These are phyloP conservation scores for rapeseed (Brassica napus) DNA, from an alignment of 345 rosid species.

Conservation along the genomic window DNA sequence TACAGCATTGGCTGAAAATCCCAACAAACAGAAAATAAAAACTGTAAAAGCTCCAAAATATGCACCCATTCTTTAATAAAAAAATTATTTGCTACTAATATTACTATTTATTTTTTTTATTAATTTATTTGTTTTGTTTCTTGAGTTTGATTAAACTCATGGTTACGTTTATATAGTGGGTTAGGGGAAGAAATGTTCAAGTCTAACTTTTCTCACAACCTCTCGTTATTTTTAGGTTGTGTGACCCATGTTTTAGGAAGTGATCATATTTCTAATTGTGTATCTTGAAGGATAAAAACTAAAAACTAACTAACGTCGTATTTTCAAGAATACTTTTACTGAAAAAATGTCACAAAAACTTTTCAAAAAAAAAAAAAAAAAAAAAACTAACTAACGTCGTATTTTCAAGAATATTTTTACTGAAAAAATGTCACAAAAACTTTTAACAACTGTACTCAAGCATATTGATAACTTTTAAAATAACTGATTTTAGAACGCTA, in stretches of 20 bases:
- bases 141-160: slow-evolving; percentile 11
- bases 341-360: not conserved
- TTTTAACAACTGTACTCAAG: not conserved
- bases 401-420: not conserved
- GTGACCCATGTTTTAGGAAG: not conserved
- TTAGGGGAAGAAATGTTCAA: not conserved
- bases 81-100: not conserved
- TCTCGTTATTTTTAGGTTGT: slow-evolving; percentile 28
- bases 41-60: slow-evolving; percentile 24
- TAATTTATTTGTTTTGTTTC: slow-evolving; percentile 5
- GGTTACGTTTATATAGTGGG: slow-evolving; percentile 19
- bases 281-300: not conserved
- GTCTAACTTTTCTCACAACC: slow-evolving; percentile 16
- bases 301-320: not conserved
- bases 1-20: slow-evolving; percentile 34
- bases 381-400: not conserved
- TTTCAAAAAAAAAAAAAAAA: too few relatives aligned
- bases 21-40: slow-evolving; percentile 30
- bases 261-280: not conserved
- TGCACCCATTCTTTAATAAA: slow-evolving; percentile 19
- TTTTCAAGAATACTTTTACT: not conserved
- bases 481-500: not conserved
- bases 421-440: not conserved
- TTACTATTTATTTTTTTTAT: slow-evolving; percentile 17
- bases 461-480: not conserved